Evolutionary conservation across 2,329 filamentous ascomycete genomes (phyloP), one percentile per base, ranked within the genome.

Genomic region (Aureobasidium sp.): DNA sequence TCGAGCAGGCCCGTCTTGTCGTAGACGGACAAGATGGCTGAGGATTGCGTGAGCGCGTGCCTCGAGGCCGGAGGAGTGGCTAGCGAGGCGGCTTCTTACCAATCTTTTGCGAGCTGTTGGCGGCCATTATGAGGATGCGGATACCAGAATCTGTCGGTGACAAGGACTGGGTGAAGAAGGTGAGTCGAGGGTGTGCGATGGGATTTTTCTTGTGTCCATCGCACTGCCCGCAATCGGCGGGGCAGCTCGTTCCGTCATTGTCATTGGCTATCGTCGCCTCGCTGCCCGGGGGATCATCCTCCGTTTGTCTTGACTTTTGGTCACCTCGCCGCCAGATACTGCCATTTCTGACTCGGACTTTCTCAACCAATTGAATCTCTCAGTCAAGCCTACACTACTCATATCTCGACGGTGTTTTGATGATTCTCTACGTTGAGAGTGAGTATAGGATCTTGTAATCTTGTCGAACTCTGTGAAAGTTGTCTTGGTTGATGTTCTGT

Each of bases 1-100:
- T 97, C 92, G 68, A 97, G 80, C 68, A 96, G 84, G 64, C 92
- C 94, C 62, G 93, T 97, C 86, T 99, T 99, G 83, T 99, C 91
- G 75, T 94, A 97, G 81, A 97, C 94, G 67, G 93, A 97, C 74
- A 99, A 83, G 73, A 99, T 97, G 68, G 94, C 94, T 78, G 63
- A 53, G 33, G 7, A 45, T 44, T 48, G 47, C 58, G 48, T 61
- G 47, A 61, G 58, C 57, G 37, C 35, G 24, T 49, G 57, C 58
- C 37, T 52, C 47, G 37, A 39, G 58, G 47, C 45, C 19, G 31
- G 22, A 17, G 33, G 45, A 19, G 14, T 48, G 39, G 22, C 45
- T 48, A 22, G 44, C 48, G 44, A 47, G 48, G 39, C 47, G 31
- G 49, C 27, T 31, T 54, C 60, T 61, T 61, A 61, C 60, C 60